Evolutionary conservation across 345 rosid genomes (phyloP), one percentile per base, ranked within the genome.

Genomic region (Diplotaxis tenuifolia): DNA sequence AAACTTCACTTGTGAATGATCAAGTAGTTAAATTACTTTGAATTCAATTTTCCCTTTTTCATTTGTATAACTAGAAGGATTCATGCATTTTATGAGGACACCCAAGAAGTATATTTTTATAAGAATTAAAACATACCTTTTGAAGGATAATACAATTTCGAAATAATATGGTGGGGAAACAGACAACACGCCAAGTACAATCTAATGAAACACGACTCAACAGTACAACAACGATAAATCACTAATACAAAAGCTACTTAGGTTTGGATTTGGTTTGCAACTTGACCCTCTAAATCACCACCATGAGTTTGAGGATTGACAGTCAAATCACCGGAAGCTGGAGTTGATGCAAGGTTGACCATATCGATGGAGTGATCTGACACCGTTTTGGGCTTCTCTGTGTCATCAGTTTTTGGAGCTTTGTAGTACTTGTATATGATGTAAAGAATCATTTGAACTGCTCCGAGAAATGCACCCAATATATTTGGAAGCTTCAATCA

Each of bases 381-480:
- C 60, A 75, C 61, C 22, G 81, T 77, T 62, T 56, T 75, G 0
- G 65, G 58, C n/a, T 73, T 67, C 61, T 73, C 78, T 3, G 74
- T 14, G 25, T 72, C 77, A 7, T 78, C 68, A 16, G 19, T 32
- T n/a, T 65, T 74, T 25, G 75, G 74, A 6, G 61, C n/a, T 60
- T 80, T 80, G 65, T 74, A 64, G 25, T 80, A 81, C 67, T 72
- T 84, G 22, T 83, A 86, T n/a, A 81, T 28, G 42, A 77, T 34
- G 60, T 86, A 86, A 0, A 86, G 52, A 20, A 80, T 60, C 90
- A 86, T 86, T 72, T 86, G 90, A 36, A 80, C 70, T 27, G 83
- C 32, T 25, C 90, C 90, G 2, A 86, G 83, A 20, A 72, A n/a
- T 7, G 83, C 73, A 12, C 90, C 90, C 45, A 86, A 20, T 71